Evolutionary conservation across 257 asterid species (phyloP), one percentile per base, ranked within the genome.

Genomic region (Forsythia suspensa): DNA sequence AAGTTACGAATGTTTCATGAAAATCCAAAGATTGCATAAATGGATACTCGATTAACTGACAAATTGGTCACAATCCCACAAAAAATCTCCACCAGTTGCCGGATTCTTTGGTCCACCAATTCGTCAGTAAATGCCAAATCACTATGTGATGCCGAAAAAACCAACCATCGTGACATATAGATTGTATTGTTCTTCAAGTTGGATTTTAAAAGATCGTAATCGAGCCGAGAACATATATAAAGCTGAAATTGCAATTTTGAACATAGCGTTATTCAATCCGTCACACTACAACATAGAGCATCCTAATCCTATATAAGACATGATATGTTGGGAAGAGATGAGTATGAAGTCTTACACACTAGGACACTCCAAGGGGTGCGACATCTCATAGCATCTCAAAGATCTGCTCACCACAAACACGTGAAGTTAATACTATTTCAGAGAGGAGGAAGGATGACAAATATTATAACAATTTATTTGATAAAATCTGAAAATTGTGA

Each of bases 331-430:
- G 65, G 79, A 74, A 77, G 71, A 73, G 24, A 44, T 77, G n/a
- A 42, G 46, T 16, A 18, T 36, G 9, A 46, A 76, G 81, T 74
- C 85, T 80, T 80, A 67, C 80, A 24, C 21, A 38, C 36, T 66
- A 39, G 48, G 79, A 44, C 77, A 71, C 68, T 73, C 77, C 82
- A 51, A 72, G 75, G 75, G 77, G 70, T 77, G 51, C 41, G 84
- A 78, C 61, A 75, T 67, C 81, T 90, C 89, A 91, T 85, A 94
- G 80, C 88, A 92, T 87, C 93, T 91, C 97, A 85, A 92, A 91
- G 74, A 94, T 92, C 98, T 94, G 96, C 84, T 40, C 52, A 74
- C 40, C 79, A 70, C 51, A 79, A 82, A 82, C 77, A 87, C 51
- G 70, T 77, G 29, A 48, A 70, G 67, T 80, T 76, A 44, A 79